Evolutionary conservation across 495 filamentous ascomycete species (phyloP).

Genomic region (Venustampulla echinocandica): DNA sequence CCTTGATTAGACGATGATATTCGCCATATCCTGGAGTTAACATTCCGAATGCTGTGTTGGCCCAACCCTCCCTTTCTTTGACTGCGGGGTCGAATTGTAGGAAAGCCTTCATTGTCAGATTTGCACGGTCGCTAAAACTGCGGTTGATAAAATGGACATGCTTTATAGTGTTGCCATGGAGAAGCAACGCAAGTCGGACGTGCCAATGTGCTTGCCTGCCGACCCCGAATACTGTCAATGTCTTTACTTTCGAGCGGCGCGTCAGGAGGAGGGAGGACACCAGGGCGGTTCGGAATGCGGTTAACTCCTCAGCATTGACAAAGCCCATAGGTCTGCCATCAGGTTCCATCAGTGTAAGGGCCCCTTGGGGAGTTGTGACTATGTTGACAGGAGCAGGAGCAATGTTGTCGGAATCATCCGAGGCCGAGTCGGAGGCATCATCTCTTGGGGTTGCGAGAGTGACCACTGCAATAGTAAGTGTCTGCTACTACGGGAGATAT

Average conservation of each 20-base stretch:
- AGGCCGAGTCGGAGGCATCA: too few species aligned
- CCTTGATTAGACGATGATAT: slow-evolving; percentile 55
- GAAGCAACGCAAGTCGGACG: slow-evolving; percentile 67
- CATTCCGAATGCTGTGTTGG: slow-evolving; percentile 56
- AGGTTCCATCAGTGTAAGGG: slow-evolving; percentile 60
- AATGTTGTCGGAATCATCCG: too few species aligned
- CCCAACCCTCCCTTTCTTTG: slow-evolving; percentile 46
- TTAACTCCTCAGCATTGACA: slow-evolving; percentile 77
- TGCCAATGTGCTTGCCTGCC: slow-evolving; percentile 94
- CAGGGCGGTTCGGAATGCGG: slow-evolving; percentile 88
- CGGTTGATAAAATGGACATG: slow-evolving; percentile 74
- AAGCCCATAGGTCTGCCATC: slow-evolving; percentile 66
- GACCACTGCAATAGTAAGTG: slow-evolving; percentile 16
- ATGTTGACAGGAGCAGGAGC: too few species aligned
- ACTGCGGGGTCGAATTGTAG: slow-evolving; percentile 39
- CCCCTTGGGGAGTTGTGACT: slow-evolving; percentile 65
- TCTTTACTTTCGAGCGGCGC: slow-evolving; percentile 59
- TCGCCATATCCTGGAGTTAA: slow-evolving; percentile 65
- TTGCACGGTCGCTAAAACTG: slow-evolving; percentile 52
- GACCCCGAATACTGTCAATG: slow-evolving; percentile 77
- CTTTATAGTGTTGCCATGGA: slow-evolving; percentile 63
- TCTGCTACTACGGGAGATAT: neutral
- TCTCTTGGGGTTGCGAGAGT: slow-evolving; percentile 20
- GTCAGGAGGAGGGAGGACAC: slow-evolving; percentile 66
- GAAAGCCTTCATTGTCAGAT: slow-evolving; percentile 47